Conservation (phyloP, 2,329 filamentous ascomycete species). For the Pyricularia sp. region DNA sequence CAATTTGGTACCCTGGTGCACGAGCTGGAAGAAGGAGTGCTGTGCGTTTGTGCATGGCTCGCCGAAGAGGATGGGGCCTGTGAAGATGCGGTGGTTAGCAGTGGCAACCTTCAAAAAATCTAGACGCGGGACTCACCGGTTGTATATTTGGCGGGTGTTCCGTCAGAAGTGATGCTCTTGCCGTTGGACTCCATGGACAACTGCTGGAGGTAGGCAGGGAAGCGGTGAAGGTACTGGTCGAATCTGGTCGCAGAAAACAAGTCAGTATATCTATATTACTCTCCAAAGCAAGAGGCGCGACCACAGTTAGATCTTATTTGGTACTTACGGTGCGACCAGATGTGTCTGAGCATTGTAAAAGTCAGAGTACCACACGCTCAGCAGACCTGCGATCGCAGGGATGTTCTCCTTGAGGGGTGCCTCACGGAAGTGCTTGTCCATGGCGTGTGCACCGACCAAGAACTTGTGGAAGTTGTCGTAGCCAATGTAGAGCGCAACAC, state of each 20-base stretch:
- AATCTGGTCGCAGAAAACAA: conserved; percentile 47
- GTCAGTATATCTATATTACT: background rate
- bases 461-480: conserved; percentile 98
- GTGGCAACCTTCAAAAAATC: background rate
- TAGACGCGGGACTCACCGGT: conserved; percentile 46
- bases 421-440: conserved; percentile 97
- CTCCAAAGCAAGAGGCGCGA: background rate
- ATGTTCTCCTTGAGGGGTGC: conserved; percentile 93
- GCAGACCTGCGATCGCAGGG: conserved; percentile 77
- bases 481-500: conserved; percentile 88
- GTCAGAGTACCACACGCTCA: conserved; percentile 98
- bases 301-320: background rate
- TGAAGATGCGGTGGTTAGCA: background rate
- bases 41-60: conserved; percentile 98
- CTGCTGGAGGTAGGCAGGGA: conserved; percentile 98
- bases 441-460: conserved; percentile 85
- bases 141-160: conserved; percentile 89
- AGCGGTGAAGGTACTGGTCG: conserved; percentile 97
- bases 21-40: conserved; percentile 99
- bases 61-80: conserved; percentile 82
- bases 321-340: conserved; percentile 79
- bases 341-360: conserved; percentile 98
- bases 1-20: conserved; percentile 98
- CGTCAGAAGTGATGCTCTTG: conserved; percentile 89
- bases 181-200: conserved; percentile 99